These are phyloP conservation scores for Taphrina confusa DNA, from an alignment of 1,139 yeast species.

Conservation along the genomic window DNA sequence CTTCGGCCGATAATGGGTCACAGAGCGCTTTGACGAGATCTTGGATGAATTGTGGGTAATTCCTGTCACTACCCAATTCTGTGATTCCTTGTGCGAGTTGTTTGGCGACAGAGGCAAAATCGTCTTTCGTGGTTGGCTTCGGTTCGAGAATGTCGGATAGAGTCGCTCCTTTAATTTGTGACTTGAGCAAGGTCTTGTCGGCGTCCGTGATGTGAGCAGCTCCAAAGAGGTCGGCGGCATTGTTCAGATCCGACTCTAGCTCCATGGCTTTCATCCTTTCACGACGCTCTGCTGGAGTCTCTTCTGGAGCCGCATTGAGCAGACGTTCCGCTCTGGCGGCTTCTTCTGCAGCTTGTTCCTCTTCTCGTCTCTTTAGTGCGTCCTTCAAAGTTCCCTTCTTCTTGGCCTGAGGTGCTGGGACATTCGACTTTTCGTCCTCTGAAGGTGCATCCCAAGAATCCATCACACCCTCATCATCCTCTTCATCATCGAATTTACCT, in stretches of 20 bases:
- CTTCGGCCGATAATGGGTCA: conserved; percentile 78
- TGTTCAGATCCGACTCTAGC: conserved; percentile 78
- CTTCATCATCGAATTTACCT: conserved; percentile 84
- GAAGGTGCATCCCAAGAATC: conserved; percentile 81
- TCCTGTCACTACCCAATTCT: conserved; percentile 59
- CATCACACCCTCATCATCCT: conserved; percentile 68
- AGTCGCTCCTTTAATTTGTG: conserved; percentile 45
- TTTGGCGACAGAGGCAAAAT: conserved; percentile 80
- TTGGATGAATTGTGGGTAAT: conserved; percentile 82
- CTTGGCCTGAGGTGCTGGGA: conserved; percentile 47
- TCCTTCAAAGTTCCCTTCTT: conserved; percentile 47
- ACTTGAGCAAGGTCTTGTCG: conserved; percentile 25
- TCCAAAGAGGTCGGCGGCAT: conserved; percentile 90
- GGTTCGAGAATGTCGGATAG: conserved; percentile 46
- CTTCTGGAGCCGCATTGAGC: conserved; percentile 62
- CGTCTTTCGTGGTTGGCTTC: conserved; percentile 72
- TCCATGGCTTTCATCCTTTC: conserved; percentile 79
- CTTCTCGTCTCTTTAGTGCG: conserved; percentile 48
- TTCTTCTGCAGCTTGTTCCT: conserved; percentile 50
- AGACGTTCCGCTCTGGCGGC: conserved; percentile 53
- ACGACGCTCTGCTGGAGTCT: conserved; percentile 46
- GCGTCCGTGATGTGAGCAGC: conserved; percentile 29
- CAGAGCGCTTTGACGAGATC: conserved; percentile 56
- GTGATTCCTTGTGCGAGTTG: conserved; percentile 68
- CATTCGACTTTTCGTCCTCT: conserved; percentile 56